Evolutionary conservation across 2,329 filamentous ascomycete species (phyloP).

Genomic region (Cladophialophora carrionii): DNA sequence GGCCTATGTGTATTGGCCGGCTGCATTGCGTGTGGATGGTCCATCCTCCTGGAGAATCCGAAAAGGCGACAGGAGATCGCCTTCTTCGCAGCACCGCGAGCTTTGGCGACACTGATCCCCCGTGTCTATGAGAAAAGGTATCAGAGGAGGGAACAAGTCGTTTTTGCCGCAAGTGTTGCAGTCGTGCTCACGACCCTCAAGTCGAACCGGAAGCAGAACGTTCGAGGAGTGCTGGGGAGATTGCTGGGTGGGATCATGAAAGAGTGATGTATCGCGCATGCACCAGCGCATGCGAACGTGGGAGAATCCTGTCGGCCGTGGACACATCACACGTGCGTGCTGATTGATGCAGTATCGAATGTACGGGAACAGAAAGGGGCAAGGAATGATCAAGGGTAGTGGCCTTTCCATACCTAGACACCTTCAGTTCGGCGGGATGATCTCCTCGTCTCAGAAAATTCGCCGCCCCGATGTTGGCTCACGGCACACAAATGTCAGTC

Average conservation of each 20-base stretch:
- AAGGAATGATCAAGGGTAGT: too few relatives aligned
- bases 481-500: too few relatives aligned
- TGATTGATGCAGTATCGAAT: too few relatives aligned
- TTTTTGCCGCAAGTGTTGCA: slow-evolving; percentile 38
- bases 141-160: slow-evolving; percentile 38
- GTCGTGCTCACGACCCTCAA: slow-evolving; percentile 30
- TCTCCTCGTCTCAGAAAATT: too few relatives aligned
- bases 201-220: slow-evolving; percentile 21
- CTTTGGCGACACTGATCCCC: slow-evolving; percentile 73
- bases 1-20: slow-evolving; percentile 70
- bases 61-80: slow-evolving; percentile 72
- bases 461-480: too few relatives aligned
- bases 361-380: too few relatives aligned
- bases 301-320: background rate
- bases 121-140: slow-evolving; percentile 63
- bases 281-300: background rate
- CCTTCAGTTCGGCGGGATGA: too few relatives aligned
- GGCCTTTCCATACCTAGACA: too few relatives aligned
- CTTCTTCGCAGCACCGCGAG: slow-evolving; percentile 78
- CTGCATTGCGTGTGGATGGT: slow-evolving; percentile 79
- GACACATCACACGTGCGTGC: too few relatives aligned
- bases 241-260: slow-evolving; percentile 35
- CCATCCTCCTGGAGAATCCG: slow-evolving; percentile 70
- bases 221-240: slow-evolving; percentile 36
- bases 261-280: slow-evolving; percentile 17